Evolutionary conservation across 495 filamentous ascomycete genomes (phyloP), one percentile per base, ranked within the genome.

Genomic region (Aspergillus avenaceus): DNA sequence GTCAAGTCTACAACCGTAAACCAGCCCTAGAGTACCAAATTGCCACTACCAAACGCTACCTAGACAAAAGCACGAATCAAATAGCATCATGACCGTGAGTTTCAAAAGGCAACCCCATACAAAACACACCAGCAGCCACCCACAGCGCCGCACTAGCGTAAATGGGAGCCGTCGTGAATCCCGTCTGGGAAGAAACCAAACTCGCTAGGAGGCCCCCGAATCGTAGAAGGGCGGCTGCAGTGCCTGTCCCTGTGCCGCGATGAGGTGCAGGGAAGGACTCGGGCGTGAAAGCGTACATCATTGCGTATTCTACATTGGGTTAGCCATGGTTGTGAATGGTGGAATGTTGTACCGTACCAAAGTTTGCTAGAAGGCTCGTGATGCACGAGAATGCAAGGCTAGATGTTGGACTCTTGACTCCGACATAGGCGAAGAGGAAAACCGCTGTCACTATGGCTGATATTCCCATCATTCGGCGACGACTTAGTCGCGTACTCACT

Each of bases 221-320:
- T 0, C 66, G 51, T 3, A 66, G 38, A 6, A 70, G 43, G 0
- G 59, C 49, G 2, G 63, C 59, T 3, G 79, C 77, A 0, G 78
- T 59, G 2, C 79, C 78, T 9, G 69, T 70, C 3, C 73, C 80
- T 0, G 75, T 81, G 12, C 77, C 77, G 32, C 79, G 62, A 32
- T 79, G 75, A 0, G 76, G 72, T 1, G 74, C 73, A 2, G 76
- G 77, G 51, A 81, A 82, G 8, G 71, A 78, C 56, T 82, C 78
- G 0, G 78, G 77, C 2, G 77, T 81, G 65, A 77, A 81, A 25
- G 76, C 77, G 51, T 81, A 81, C 55, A 81, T 70, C 5, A 82
- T 69, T 11, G 75, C 77, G 47, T 80, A 70, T 40, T 66, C 65
- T 66, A 28, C 13, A 23, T 22, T 22, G 22, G 19, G 23, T 27